phyloP scores from a whole-genome alignment of 2,329 filamentous ascomycete genomes.

The Sarocladiaceae sp. region DNA sequence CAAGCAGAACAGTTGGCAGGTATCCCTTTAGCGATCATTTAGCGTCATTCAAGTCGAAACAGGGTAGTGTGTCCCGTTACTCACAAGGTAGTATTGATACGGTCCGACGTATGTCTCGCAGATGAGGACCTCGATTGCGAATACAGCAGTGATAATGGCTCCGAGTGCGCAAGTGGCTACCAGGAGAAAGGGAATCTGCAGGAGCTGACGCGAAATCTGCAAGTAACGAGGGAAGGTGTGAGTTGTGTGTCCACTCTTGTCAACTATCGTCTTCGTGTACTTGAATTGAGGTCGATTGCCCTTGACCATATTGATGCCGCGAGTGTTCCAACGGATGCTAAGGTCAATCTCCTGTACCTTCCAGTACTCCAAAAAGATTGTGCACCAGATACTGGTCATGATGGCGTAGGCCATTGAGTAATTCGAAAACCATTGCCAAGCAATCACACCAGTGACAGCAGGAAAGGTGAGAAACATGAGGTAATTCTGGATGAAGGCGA shows the following conservation, averaged over 20 bases:
- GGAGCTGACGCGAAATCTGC: conserved; percentile 59
- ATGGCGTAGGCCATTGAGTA: conserved; percentile 69
- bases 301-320: conserved; percentile 63
- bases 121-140: conserved; percentile 71
- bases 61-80: conserved; percentile 19
- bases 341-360: conserved; percentile 71
- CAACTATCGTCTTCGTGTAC: conserved; percentile 57
- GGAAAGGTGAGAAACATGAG: conserved; percentile 68
- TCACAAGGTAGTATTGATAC: conserved; percentile 59
- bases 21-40: conserved; percentile 62
- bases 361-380: conserved; percentile 76
- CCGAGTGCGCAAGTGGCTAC: conserved; percentile 57
- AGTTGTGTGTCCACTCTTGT: conserved; percentile 59
- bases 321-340: conserved; percentile 67
- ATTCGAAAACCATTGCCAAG: conserved; percentile 64
- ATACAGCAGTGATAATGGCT: conserved; percentile 63
- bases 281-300: conserved; percentile 60
- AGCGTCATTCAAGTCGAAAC: too few relatives aligned
- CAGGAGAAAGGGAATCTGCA: conserved; percentile 66
- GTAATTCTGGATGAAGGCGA: conserved; percentile 77
- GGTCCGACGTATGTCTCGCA: conserved; percentile 70
- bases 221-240: conserved; percentile 62
- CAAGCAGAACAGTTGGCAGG: conserved; percentile 67
- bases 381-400: conserved; percentile 64
- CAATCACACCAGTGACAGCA: conserved; percentile 61